Conservation (phyloP, 1,139 yeast species). For the Yamadazyma sp. region DNA sequence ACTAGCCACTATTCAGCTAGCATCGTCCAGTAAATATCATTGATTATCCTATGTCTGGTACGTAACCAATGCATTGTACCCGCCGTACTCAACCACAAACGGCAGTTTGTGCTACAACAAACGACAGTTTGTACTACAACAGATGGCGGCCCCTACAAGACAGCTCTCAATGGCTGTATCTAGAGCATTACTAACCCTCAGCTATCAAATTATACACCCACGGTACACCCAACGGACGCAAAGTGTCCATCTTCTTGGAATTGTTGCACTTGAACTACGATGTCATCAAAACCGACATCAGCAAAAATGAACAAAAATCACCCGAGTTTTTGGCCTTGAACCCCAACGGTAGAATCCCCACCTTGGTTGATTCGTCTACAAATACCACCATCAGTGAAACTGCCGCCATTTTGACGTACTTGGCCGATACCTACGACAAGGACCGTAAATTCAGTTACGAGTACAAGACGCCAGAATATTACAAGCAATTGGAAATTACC, state of each 20-base stretch:
- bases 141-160: too few species aligned
- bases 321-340: conserved; percentile 54
- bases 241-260: conserved; percentile 49
- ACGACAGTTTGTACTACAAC: too few species aligned
- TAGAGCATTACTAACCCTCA: background rate
- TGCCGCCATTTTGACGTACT: conserved; percentile 57
- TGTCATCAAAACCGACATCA: conserved; percentile 40
- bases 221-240: conserved; percentile 58
- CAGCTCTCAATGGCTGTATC: too few species aligned
- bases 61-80: too few species aligned
- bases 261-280: conserved; percentile 50
- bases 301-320: conserved; percentile 40
- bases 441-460: conserved; percentile 50
- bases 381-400: conserved; percentile 54
- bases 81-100: too few species aligned
- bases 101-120: too few species aligned
- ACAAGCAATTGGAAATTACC: conserved; percentile 50
- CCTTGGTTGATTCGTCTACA: conserved; percentile 45
- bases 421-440: conserved; percentile 57
- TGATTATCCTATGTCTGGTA: too few species aligned
- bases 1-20: too few species aligned
- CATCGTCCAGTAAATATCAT: too few species aligned
- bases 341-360: conserved; percentile 67
- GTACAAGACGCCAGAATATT: conserved; percentile 45
- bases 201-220: conserved; percentile 33